Conservation (phyloP, 768 basidiomycete genomes). For the Myochromella boudieri region DNA sequence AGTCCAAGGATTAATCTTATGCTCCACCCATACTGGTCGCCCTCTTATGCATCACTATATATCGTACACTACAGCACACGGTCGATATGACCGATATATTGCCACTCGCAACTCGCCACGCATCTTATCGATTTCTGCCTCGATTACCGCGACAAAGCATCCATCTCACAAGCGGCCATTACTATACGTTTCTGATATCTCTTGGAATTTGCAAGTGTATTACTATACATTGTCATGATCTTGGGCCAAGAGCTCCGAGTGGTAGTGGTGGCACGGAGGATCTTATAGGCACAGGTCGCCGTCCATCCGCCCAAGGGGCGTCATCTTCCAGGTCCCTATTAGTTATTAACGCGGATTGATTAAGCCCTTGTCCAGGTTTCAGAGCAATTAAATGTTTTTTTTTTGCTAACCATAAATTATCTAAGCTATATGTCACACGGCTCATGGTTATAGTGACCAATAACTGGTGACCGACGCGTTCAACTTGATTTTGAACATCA, state of each 20-base stretch:
- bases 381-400: slow-evolving; percentile 9
- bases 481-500: slow-evolving; percentile 5
- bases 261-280: slow-evolving; percentile 14
- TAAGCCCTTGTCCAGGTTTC: slow-evolving; percentile 16
- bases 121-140: slow-evolving; percentile 23
- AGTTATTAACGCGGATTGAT: slow-evolving; percentile 8
- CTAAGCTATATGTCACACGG: background rate
- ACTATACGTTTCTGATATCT: slow-evolving; percentile 33
- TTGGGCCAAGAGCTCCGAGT: slow-evolving; percentile 18
- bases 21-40: slow-evolving; percentile 3
- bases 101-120: slow-evolving; percentile 15
- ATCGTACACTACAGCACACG: slow-evolving; percentile 19
- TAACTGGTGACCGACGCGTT: background rate
- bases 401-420: too few relatives aligned
- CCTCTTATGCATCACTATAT: slow-evolving; percentile 13
- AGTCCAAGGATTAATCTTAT: slow-evolving; percentile 15
- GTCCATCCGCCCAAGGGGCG: slow-evolving; percentile 9
- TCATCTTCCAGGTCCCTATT: background rate
- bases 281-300: slow-evolving; percentile 13
- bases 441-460: background rate
- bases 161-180: slow-evolving; percentile 22
- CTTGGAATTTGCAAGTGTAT: slow-evolving; percentile 38
- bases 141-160: slow-evolving; percentile 20
- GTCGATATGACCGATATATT: slow-evolving; percentile 17
- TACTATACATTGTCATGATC: slow-evolving; percentile 23